These are phyloP conservation scores for Xylaria sp. DNA, from an alignment of 2,329 filamentous ascomycete species.

Conservation along the genomic window DNA sequence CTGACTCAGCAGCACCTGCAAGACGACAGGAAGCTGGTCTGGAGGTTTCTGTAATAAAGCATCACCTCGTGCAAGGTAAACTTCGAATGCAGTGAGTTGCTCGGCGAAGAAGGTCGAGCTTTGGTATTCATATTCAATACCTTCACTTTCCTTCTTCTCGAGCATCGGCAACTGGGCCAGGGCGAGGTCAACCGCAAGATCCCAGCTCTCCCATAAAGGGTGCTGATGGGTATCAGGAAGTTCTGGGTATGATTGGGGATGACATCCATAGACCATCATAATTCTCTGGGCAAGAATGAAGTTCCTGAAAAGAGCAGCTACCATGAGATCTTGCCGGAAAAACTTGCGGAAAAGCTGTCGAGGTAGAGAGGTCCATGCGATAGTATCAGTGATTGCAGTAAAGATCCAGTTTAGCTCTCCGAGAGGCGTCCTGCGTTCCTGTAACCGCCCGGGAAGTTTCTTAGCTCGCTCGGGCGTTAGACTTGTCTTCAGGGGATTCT, in stretches of 20 bases:
- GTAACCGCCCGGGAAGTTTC: conserved; percentile 88
- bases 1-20: conserved; percentile 95
- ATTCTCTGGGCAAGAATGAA: conserved; percentile 94
- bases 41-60: conserved; percentile 88
- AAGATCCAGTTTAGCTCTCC: conserved; percentile 99
- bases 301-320: conserved; percentile 96
- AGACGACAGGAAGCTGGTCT: conserved; percentile 93
- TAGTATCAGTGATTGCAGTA: conserved; percentile 97
- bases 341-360: conserved; percentile 95
- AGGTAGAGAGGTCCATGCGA: conserved; percentile 95
- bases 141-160: conserved; percentile 79
- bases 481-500: conserved; percentile 79
- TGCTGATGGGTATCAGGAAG: conserved; percentile 97
- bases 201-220: conserved; percentile 97
- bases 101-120: conserved; percentile 98
- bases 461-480: conserved; percentile 85
- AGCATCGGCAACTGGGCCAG: conserved; percentile 88
- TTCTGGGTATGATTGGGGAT: conserved; percentile 89
- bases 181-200: conserved; percentile 95
- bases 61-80: conserved; percentile 85
- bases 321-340: conserved; percentile 97
- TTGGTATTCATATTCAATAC: conserved; percentile 86
- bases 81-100: conserved; percentile 95
- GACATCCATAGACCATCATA: conserved; percentile 96
- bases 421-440: conserved; percentile 91